phyloP scores from a whole-genome alignment of 2,329 filamentous ascomycete genomes.

The Leptographium lundbergii region DNA sequence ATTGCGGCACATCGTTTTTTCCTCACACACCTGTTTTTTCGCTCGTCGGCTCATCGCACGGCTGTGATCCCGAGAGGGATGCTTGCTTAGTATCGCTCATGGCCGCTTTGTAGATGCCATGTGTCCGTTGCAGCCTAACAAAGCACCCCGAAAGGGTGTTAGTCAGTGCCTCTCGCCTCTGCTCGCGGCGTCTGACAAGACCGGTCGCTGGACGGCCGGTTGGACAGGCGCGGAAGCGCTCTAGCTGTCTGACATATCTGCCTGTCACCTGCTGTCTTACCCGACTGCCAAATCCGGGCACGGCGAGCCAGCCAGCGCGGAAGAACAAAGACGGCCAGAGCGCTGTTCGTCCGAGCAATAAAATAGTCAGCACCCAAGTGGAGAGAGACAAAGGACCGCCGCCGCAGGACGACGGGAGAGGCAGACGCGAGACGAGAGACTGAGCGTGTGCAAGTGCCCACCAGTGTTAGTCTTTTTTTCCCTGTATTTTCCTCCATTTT shows the following conservation, averaged over 20 bases:
- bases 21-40: too few species aligned
- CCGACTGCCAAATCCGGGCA: neutral
- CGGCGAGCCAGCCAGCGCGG: neutral
- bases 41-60: too few species aligned
- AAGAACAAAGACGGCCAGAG: slow-evolving; percentile 4
- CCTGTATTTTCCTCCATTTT: neutral
- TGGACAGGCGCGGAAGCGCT: neutral
- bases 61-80: too few species aligned
- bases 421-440: neutral
- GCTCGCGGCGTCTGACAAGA: too few species aligned
- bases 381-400: slow-evolving; percentile 4
- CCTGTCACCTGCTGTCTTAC: slow-evolving; percentile 1
- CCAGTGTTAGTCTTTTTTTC: neutral
- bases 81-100: too few species aligned
- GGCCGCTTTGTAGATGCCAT: neutral
- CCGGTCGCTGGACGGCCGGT: neutral
- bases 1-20: too few species aligned
- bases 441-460: neutral
- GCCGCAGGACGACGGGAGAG: neutral
- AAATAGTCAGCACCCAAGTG: slow-evolving; percentile 11
- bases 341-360: neutral
- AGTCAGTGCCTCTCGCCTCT: neutral
- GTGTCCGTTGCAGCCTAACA: neutral
- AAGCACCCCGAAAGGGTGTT: neutral
- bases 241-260: neutral